phyloP scores from a whole-genome alignment of 352 stramenopile genomes.

The Phytophthora hibernalis region DNA sequence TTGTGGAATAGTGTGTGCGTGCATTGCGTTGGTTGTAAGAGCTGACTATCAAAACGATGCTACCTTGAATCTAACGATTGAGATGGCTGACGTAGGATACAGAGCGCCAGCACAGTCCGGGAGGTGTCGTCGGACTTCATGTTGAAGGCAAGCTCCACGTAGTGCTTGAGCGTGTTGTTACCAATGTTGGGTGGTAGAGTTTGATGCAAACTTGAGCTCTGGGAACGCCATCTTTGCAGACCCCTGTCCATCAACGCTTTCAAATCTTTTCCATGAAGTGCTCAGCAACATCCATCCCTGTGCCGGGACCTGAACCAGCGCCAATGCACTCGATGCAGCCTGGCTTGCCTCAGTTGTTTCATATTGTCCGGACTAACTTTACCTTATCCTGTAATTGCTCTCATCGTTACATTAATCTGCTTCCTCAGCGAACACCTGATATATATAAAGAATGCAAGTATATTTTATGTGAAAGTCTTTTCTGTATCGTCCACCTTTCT shows the following conservation, averaged over 20 bases:
- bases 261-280: constrained; percentile 48
- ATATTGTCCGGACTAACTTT: too few relatives aligned
- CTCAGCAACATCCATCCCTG: constrained; percentile 46
- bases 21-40: not conserved
- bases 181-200: constrained; percentile 27
- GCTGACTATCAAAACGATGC: not conserved
- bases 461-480: too few relatives aligned
- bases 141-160: constrained; percentile 47
- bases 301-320: constrained; percentile 34
- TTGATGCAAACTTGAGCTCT: constrained; percentile 52
- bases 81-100: constrained; percentile 58
- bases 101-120: constrained; percentile 40
- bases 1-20: not conserved
- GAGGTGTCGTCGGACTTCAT: constrained; percentile 44
- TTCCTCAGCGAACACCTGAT: too few relatives aligned
- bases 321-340: constrained; percentile 83
- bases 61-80: constrained; percentile 37
- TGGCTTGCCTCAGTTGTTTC: too few relatives aligned
- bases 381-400: too few relatives aligned
- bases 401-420: too few relatives aligned
- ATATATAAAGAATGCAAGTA: too few relatives aligned
- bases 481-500: too few relatives aligned
- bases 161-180: constrained; percentile 49
- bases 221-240: constrained; percentile 55
- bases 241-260: constrained; percentile 47